A percentile compares a stretch with the other conserved stretches of the same genome.
phyloP scores from a whole-genome alignment of 495 filamentous ascomycete species.

The Cercophora samala region DNA sequence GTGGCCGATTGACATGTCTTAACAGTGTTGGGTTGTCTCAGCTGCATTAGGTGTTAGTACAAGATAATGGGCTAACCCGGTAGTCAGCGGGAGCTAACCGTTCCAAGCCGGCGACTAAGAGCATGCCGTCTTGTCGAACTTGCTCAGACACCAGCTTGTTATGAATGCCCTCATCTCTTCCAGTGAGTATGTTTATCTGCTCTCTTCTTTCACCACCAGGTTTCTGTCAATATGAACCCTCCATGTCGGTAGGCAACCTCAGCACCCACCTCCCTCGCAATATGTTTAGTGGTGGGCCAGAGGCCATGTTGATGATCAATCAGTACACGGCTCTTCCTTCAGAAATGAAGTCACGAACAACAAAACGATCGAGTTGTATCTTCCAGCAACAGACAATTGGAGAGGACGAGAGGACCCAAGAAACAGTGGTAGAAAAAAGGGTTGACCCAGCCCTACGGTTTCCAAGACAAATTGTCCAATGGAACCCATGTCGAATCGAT shows the following conservation, averaged over 20 bases:
- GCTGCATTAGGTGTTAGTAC: background rate
- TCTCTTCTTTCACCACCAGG: too few species aligned
- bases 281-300: too few species aligned
- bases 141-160: background rate
- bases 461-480: conserved; percentile 18
- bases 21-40: background rate
- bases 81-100: background rate
- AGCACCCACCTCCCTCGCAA: too few species aligned
- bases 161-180: background rate
- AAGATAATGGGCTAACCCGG: background rate
- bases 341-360: background rate
- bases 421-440: background rate
- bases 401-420: background rate
- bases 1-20: background rate
- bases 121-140: background rate
- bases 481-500: background rate
- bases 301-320: too few species aligned
- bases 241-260: too few species aligned
- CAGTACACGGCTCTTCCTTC: too few species aligned
- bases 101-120: background rate
- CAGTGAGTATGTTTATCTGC: too few species aligned
- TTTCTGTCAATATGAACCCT: too few species aligned
- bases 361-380: background rate
- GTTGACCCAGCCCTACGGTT: conserved; percentile 4
- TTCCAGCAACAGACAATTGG: background rate